These are phyloP conservation scores for Chenopodium quinoa DNA, from an alignment of 148 eudicot species.

Conservation along the genomic window DNA sequence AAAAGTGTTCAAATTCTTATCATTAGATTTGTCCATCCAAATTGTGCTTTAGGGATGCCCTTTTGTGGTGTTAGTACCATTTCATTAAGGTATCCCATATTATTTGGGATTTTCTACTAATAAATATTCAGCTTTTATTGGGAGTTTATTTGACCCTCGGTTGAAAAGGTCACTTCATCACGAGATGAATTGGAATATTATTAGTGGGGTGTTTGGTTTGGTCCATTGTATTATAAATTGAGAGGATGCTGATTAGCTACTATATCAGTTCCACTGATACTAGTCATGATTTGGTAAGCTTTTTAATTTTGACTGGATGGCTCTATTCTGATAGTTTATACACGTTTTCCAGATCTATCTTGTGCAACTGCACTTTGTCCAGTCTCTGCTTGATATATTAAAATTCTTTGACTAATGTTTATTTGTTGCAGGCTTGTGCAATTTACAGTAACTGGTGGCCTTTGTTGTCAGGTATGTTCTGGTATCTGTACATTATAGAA, in stretches of 20 bases:
- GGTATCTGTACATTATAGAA: background rate
- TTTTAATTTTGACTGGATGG: background rate
- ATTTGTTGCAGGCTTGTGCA: conserved; percentile 80
- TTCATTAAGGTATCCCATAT: too few relatives aligned
- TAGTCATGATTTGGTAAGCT: background rate
- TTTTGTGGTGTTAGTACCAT: too few relatives aligned
- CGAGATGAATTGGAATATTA: background rate
- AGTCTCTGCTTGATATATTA: background rate
- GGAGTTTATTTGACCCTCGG: background rate
- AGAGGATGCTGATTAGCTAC: background rate
- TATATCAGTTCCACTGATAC: background rate
- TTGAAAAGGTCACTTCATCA: background rate
- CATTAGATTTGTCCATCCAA: too few relatives aligned
- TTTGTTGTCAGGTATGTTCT: conserved; percentile 76
- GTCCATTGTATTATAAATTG: background rate
- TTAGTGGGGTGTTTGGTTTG: background rate
- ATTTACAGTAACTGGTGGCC: conserved; percentile 99
- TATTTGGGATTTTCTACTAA: background rate
- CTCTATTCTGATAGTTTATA: background rate
- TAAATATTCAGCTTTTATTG: too few relatives aligned
- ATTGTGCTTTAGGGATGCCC: too few relatives aligned
- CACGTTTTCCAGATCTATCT: background rate
- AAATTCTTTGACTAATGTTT: too few relatives aligned
- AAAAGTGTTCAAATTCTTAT: too few relatives aligned
- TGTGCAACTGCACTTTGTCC: background rate